Base-by-base conservation (phyloP, 305 asterid species). In the Euphrasia arctica region DNA sequence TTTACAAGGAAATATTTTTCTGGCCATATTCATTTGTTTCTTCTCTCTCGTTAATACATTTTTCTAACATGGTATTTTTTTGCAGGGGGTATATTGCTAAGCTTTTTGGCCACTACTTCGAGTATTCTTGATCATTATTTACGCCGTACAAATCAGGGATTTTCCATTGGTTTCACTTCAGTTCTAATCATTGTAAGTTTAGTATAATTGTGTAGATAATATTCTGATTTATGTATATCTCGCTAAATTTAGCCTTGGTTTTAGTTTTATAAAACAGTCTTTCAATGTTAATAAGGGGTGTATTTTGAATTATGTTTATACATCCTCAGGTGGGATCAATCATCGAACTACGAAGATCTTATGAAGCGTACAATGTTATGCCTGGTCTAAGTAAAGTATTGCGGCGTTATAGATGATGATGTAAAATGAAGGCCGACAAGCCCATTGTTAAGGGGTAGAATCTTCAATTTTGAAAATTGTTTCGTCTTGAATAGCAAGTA, bases 341-440 rank as follows among this genome's bases (percentile, higher is more conserved):
- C 9, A 90, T 90, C 54, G 97, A 93, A 61, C 48, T 93, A 75
- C 84, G 98, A 80, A 84, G 98, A 78, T 93, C 98, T 2, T 93
- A 93, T 78, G 96, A 93, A 79, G 98, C 98, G 34, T 91, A 91
- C 77, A 89, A 91, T 39, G 97, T 89, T 36, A 89, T 91, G 98
- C 98, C 97, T 14, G 82, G 89, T 75, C 86, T 91, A 68, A 81
- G 84, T 67, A 89, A 85, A 78, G 95, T 82, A 4, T 66, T 89
- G 80, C 82, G 75, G 69, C 92, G 95, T 9, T 91, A 91, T 68
- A 95, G 95, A 31, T 81, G 87, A 34, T 88, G 80, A 79, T 10
- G 48, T 47, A 45, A 54, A 28, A 4, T 3, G 11, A 54, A n/a
- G 5, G n/a, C 11, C n/a, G 15, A 54, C 5, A 34, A 4, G 54